Evolutionary conservation across 2,329 filamentous ascomycete species (phyloP), one percentile per base, ranked within the genome.

Genomic region (Colletotrichum musae): DNA sequence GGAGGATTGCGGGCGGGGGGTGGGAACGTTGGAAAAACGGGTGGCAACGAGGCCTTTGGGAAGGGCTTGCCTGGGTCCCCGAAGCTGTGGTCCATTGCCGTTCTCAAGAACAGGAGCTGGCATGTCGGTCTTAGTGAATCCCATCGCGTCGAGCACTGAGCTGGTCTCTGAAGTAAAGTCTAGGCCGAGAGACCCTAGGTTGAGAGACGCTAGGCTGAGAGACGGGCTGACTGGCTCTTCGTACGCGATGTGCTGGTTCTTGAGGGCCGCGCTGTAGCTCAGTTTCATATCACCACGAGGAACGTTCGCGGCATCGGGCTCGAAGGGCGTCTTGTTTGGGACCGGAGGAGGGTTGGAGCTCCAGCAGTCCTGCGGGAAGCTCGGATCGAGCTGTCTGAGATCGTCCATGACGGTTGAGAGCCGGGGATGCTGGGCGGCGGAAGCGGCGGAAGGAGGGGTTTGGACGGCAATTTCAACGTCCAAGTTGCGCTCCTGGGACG

Each of bases 361-460:
- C 32, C 62, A 28, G 36, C 36, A 43, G 10, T 32, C 12, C 1
- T 47, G 51, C 45, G 57, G 26, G 13, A 67, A 21, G 64, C 10
- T 41, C 41, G 57, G 43, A 2, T 52, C 45, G 16, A 58, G 24
- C 24, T 32, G 26, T 61, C 50, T 67, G 61, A 70, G 28, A n/a
- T 70, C 68, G 32, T 73, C 70, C 73, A 75, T 75, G 41, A 32
- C 10, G 45, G 47, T 52, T 39, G 26, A 51, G 21, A 24, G 21
- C 57, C 4, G 7, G 43, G 28, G 36, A 28, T 64, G 39, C 47
- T 18, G 4, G 50, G 13, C 48, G 32, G 13, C 54, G 61, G 66
- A 16, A 69, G 36, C 13, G 9, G 53, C 53, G 54, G 61, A 59
- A 9, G 10, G n/a, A 13, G 9, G 36, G n/a, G 53, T 59, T 56